Conservation (phyloP, 2,329 filamentous ascomycete genomes). For the Fusarium sp. region DNA sequence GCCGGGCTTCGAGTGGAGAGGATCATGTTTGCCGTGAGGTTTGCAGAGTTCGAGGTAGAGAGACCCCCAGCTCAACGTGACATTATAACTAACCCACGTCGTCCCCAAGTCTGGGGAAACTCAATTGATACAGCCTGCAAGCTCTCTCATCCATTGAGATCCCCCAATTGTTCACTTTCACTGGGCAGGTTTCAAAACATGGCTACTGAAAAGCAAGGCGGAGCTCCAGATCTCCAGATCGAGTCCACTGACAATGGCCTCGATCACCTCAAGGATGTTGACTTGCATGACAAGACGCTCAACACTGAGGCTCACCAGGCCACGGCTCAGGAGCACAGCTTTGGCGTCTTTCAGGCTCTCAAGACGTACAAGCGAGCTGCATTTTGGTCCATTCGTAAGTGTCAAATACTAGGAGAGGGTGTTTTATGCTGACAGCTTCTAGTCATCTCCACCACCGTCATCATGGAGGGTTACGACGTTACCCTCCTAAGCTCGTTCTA, state of each 20-base stretch:
- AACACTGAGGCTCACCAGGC: constrained; percentile 50
- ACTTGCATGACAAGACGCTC: constrained; percentile 51
- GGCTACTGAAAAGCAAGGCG: constrained; percentile 35
- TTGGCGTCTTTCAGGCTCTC: constrained; percentile 48
- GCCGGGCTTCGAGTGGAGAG: background rate
- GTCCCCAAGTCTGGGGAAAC: constrained; percentile 1
- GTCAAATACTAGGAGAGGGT: too few relatives aligned
- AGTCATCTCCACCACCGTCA: constrained; percentile 58
- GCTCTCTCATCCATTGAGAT: background rate
- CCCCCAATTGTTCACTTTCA: background rate
- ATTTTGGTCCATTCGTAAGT: constrained; percentile 53
- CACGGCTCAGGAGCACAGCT: constrained; percentile 51
- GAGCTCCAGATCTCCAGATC: constrained; percentile 39
- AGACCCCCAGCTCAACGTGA: background rate
- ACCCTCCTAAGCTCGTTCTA: constrained; percentile 59
- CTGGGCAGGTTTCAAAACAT: constrained; percentile 26
- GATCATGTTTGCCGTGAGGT: background rate
- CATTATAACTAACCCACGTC: constrained; percentile 21
- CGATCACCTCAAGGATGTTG: constrained; percentile 46
- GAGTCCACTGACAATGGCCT: constrained; percentile 46
- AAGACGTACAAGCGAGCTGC: constrained; percentile 54
- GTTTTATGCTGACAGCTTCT: background rate
- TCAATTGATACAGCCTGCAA: background rate
- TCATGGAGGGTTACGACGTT: constrained; percentile 64
- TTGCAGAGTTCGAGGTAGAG: background rate